phyloP scores from a whole-genome alignment of 495 filamentous ascomycete genomes.

The Bombardia bombarda region DNA sequence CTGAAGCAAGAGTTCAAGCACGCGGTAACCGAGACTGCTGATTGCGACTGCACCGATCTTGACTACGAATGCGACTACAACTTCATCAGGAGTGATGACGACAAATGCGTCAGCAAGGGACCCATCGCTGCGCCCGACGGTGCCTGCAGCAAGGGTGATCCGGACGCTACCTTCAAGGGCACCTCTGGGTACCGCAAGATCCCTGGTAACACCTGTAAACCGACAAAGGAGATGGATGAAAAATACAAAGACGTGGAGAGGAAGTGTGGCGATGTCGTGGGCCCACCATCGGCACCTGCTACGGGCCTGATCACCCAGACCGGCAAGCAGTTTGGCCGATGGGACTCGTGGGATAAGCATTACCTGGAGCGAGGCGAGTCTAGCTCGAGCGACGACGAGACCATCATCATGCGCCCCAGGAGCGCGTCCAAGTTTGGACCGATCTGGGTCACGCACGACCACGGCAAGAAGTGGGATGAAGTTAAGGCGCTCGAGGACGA shows the following conservation, averaged over 20 bases:
- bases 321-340: constrained; percentile 47
- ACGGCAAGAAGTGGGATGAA: constrained; percentile 71
- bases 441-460: constrained; percentile 67
- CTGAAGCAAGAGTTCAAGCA: constrained; percentile 79
- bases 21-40: constrained; percentile 50
- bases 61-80: constrained; percentile 97
- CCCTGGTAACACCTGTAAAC: constrained; percentile 77
- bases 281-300: constrained; percentile 29
- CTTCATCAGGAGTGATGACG: constrained; percentile 54
- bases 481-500: constrained; percentile 50
- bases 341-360: constrained; percentile 52
- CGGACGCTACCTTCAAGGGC: constrained; percentile 64
- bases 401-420: constrained; percentile 64
- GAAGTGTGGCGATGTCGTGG: constrained; percentile 40
- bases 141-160: constrained; percentile 53
- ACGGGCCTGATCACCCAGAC: constrained; percentile 53
- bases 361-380: constrained; percentile 77
- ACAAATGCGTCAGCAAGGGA: constrained; percentile 47
- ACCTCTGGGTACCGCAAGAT: constrained; percentile 88
- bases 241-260: constrained; percentile 55
- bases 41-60: constrained; percentile 68
- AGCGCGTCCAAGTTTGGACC: constrained; percentile 25
- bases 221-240: constrained; percentile 39
- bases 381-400: constrained; percentile 62
- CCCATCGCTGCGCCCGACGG: constrained; percentile 50